Percentiles rank a stretch among this genome's conserved stretches.
Conservation (phyloP, 345 rosid species). For the Physaria fendleri region DNA sequence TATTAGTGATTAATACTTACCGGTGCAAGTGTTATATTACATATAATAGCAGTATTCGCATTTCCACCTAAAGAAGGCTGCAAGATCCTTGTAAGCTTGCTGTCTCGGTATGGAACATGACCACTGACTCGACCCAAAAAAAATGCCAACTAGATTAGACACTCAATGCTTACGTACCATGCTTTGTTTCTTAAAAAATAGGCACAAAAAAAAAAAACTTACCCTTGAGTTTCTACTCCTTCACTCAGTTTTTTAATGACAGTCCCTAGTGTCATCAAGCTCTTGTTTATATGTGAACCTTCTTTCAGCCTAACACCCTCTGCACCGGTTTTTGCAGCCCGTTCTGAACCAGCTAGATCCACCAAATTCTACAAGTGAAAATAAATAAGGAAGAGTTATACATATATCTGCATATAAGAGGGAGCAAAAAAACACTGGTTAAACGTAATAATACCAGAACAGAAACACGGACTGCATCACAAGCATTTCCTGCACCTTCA, state of each 20-base stretch:
- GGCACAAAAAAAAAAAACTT: slow-evolving; percentile 4
- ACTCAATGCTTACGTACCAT: not conserved
- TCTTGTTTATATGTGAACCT: slow-evolving; percentile 93
- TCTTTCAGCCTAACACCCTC: slow-evolving; percentile 95
- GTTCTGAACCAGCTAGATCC: slow-evolving; percentile 98
- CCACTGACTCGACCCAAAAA: slow-evolving; percentile 49
- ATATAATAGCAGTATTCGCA: slow-evolving; percentile 96
- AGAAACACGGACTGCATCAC: slow-evolving; percentile 95
- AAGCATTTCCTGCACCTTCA: slow-evolving; percentile 44
- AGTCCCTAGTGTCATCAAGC: slow-evolving; percentile 91
- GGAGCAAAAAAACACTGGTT: slow-evolving; percentile 4
- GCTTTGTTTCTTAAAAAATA: not conserved
- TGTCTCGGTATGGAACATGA: slow-evolving; percentile 96
- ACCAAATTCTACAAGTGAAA: slow-evolving; percentile 65
- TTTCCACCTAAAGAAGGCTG: slow-evolving; percentile 99
- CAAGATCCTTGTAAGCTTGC: slow-evolving; percentile 93
- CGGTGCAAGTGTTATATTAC: slow-evolving; percentile 95
- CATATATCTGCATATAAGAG: not conserved
- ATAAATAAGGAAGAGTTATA: slow-evolving; percentile 15
- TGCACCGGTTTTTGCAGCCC: slow-evolving; percentile 98
- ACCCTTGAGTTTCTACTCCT: slow-evolving; percentile 96
- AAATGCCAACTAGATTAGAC: not conserved
- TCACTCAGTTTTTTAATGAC: slow-evolving; percentile 89
- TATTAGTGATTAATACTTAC: slow-evolving; percentile 34
- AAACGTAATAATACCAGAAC: slow-evolving; percentile 53